Percentiles rank a stretch among this genome's conserved stretches.
Conservation (phyloP, 2,329 filamentous ascomycete genomes). For the Venturia aucupariae region DNA sequence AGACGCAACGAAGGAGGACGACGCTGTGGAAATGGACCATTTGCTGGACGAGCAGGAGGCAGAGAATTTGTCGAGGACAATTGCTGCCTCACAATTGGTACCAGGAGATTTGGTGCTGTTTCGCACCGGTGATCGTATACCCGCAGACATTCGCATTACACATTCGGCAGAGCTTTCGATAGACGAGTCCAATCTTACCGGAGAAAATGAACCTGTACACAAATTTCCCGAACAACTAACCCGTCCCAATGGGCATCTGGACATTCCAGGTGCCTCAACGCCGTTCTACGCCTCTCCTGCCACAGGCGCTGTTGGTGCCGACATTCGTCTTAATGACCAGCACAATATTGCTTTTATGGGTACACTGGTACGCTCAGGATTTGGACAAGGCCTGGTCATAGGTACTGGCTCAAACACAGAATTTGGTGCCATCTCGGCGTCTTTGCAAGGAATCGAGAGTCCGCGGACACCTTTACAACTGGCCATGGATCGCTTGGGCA, state of each 20-base stretch:
- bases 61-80: slow-evolving; percentile 69
- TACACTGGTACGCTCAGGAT: slow-evolving; percentile 85
- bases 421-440: slow-evolving; percentile 92
- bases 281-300: slow-evolving; percentile 52
- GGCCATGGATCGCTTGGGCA: slow-evolving; percentile 95
- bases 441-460: slow-evolving; percentile 88
- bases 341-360: slow-evolving; percentile 98
- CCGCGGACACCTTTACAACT: slow-evolving; percentile 87
- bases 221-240: slow-evolving; percentile 59
- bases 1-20: slow-evolving; percentile 19
- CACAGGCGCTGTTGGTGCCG: slow-evolving; percentile 50
- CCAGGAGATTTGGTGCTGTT: slow-evolving; percentile 90
- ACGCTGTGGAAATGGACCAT: slow-evolving; percentile 36
- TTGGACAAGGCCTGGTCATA: slow-evolving; percentile 95
- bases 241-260: slow-evolving; percentile 16
- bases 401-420: slow-evolving; percentile 89
- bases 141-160: slow-evolving; percentile 90
- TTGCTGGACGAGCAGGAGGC: slow-evolving; percentile 49
- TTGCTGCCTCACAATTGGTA: slow-evolving; percentile 79
- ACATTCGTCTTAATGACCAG: slow-evolving; percentile 61
- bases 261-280: slow-evolving; percentile 17
- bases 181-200: slow-evolving; percentile 92
- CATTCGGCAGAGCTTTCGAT: slow-evolving; percentile 83
- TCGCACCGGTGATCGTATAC: slow-evolving; percentile 90
- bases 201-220: slow-evolving; percentile 86